A percentile compares a stretch with the other conserved stretches of the same genome.
phyloP scores from a whole-genome alignment of 441 rosid species.

The Corymbia citriodora region DNA sequence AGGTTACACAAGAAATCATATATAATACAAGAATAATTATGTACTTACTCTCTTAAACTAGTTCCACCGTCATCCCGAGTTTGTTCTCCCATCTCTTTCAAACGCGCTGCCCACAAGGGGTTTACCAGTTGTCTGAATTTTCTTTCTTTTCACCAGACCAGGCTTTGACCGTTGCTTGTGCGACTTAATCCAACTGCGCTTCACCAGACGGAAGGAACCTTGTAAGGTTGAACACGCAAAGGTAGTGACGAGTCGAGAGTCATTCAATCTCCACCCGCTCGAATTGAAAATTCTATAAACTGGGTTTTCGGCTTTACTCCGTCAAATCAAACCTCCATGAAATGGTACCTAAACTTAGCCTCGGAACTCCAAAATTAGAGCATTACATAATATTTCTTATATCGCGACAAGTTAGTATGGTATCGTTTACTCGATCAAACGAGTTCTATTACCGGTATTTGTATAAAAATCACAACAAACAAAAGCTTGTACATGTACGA shows the following conservation, averaged over 20 bases:
- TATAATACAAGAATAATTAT: background rate
- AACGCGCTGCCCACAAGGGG: background rate
- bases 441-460: background rate
- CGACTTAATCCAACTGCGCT: background rate
- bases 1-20: background rate
- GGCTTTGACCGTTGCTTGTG: background rate
- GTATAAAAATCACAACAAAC: fast-evolving
- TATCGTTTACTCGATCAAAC: background rate
- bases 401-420: background rate
- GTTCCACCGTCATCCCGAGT: background rate
- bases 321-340: background rate
- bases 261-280: background rate
- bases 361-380: background rate
- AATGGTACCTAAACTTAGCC: background rate
- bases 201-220: background rate
- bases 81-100: background rate
- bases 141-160: background rate
- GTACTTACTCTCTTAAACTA: background rate
- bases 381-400: fast-evolving
- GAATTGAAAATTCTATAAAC: background rate
- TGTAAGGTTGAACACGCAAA: background rate
- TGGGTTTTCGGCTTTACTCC: background rate
- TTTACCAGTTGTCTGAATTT: background rate
- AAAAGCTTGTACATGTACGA: fast-evolving
- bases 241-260: background rate